A percentile compares a stretch with the other conserved stretches of the same genome.
phyloP scores from a whole-genome alignment of 2,329 filamentous ascomycete genomes.

The Neopestalotiopsis clavispora region DNA sequence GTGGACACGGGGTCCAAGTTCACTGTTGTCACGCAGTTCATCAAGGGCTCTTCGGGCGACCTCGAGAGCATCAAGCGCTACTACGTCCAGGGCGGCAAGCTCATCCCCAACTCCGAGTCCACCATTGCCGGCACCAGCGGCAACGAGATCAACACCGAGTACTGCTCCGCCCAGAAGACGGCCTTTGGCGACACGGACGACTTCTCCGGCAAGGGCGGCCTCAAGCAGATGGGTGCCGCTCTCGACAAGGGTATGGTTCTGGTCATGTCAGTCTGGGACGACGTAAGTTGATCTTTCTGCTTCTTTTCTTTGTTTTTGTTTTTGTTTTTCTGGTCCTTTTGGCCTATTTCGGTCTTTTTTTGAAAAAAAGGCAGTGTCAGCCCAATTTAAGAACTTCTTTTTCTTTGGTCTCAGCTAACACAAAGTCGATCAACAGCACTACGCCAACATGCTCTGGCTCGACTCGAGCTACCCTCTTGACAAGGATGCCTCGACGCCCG shows the following conservation, averaged over 20 bases:
- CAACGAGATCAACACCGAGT: constrained; percentile 53
- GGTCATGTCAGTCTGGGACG: constrained; percentile 64
- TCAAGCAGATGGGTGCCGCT: constrained; percentile 56
- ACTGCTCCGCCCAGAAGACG: constrained; percentile 59
- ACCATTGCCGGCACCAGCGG: constrained; percentile 33
- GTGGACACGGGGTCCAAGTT: constrained; percentile 60
- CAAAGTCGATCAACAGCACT: constrained; percentile 39
- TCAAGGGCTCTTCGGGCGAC: constrained; percentile 46
- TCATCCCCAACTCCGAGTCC: constrained; percentile 44
- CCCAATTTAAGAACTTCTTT: not conserved
- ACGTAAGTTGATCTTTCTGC: constrained; percentile 36
- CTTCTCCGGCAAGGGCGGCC: constrained; percentile 57
- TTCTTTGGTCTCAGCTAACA: not conserved
- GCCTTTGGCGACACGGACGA: constrained; percentile 55
- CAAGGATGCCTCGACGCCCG: constrained; percentile 35
- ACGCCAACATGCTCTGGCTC: constrained; percentile 66
- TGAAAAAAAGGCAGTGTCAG: no score
- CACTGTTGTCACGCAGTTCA: constrained; percentile 66
- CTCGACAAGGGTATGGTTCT: constrained; percentile 62
- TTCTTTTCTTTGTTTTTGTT: constrained; percentile 37
- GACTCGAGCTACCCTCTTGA: constrained; percentile 52
- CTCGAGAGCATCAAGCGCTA: constrained; percentile 60
- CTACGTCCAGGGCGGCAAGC: constrained; percentile 62
- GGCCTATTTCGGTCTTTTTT: no score
- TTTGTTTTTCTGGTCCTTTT: constrained; percentile 35